Percentiles rank a stretch among this genome's conserved stretches.
Conservation (phyloP, 768 basidiomycete species). For the Pholiota conissans region DNA sequence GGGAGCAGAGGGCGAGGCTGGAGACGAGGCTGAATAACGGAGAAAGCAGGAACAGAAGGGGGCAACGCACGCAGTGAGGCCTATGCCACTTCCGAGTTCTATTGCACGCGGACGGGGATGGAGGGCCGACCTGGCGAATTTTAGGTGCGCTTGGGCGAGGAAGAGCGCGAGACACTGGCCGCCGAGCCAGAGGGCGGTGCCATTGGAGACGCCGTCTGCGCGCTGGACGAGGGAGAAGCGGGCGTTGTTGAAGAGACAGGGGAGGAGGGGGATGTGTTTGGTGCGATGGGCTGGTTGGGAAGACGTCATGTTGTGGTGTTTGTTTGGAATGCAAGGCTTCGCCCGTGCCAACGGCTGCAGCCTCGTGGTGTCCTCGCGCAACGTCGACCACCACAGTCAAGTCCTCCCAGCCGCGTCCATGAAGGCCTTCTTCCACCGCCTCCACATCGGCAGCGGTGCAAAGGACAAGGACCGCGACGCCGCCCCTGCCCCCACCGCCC, state of each 20-base stretch:
- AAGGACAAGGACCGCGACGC: slow-evolving; percentile 66
- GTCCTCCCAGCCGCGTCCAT: slow-evolving; percentile 36
- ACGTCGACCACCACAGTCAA: slow-evolving; percentile 16
- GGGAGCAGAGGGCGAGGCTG: slow-evolving; percentile 64
- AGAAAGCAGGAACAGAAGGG: slow-evolving; percentile 8
- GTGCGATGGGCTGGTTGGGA: slow-evolving; percentile 58
- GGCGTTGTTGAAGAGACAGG: slow-evolving; percentile 34
- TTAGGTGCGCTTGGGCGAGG: slow-evolving; percentile 40
- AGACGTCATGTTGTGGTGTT: slow-evolving; percentile 25
- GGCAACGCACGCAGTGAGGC: slow-evolving; percentile 65
- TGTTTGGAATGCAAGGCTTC: slow-evolving; percentile 28
- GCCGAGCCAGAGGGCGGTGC: slow-evolving; percentile 83
- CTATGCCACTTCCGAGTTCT: slow-evolving; percentile 84
- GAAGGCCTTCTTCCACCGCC: slow-evolving; percentile 83
- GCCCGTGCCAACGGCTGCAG: slow-evolving; percentile 14
- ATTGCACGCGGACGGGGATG: slow-evolving; percentile 46
- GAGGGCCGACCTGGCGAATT: slow-evolving; percentile 16
- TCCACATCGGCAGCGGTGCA: slow-evolving; percentile 64
- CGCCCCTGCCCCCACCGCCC: slow-evolving; percentile 27
- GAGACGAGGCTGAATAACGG: slow-evolving; percentile 5
- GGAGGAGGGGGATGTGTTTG: slow-evolving; percentile 58
- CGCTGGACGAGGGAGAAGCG: slow-evolving; percentile 54
- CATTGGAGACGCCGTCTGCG: slow-evolving; percentile 66
- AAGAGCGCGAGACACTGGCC: slow-evolving; percentile 74
- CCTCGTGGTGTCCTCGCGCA: slow-evolving; percentile 28